These are phyloP conservation scores for Penicillium crystallinum DNA, from an alignment of 495 filamentous ascomycete genomes.

Conservation along the genomic window DNA sequence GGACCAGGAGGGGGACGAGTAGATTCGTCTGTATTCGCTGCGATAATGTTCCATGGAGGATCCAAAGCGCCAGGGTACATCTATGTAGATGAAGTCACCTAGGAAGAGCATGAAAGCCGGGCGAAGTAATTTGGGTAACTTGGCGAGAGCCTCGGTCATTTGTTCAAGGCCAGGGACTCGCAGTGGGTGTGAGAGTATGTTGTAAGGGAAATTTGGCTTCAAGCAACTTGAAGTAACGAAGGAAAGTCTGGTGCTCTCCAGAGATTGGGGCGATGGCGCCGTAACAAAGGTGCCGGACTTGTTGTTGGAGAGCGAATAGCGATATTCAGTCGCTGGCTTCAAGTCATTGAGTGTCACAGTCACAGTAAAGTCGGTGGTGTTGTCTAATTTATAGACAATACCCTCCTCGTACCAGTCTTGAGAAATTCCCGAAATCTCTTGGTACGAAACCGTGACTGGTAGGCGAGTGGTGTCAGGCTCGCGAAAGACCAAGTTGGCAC, in stretches of 20 bases:
- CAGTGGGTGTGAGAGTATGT: constrained; percentile 71
- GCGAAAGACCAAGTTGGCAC: constrained; percentile 75
- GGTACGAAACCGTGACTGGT: constrained; percentile 66
- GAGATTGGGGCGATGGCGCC: constrained; percentile 58
- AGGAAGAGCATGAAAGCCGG: constrained; percentile 93
- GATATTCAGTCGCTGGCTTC: constrained; percentile 62
- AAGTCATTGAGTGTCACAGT: constrained; percentile 53
- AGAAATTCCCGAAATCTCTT: constrained; percentile 24
- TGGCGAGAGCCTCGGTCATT: constrained; percentile 51
- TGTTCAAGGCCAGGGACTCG: constrained; percentile 72
- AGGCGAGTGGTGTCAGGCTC: constrained; percentile 73
- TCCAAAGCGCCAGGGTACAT: constrained; percentile 78
- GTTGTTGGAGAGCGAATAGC: constrained; percentile 78
- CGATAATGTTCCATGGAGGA: constrained; percentile 69
- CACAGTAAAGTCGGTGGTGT: constrained; percentile 77
- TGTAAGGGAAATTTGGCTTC: constrained; percentile 86
- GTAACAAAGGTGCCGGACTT: constrained; percentile 74
- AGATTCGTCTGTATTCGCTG: constrained; percentile 86
- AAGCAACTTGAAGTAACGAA: constrained; percentile 91
- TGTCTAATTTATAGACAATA: constrained; percentile 55
- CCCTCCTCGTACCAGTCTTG: constrained; percentile 62
- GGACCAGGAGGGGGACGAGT: constrained; percentile 86
- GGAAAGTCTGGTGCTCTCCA: constrained; percentile 62
- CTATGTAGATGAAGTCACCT: constrained; percentile 98
- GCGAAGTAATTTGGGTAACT: constrained; percentile 54